These are phyloP conservation scores for Lophiotrema nucula DNA, from an alignment of 495 filamentous ascomycete species.

Conservation along the genomic window DNA sequence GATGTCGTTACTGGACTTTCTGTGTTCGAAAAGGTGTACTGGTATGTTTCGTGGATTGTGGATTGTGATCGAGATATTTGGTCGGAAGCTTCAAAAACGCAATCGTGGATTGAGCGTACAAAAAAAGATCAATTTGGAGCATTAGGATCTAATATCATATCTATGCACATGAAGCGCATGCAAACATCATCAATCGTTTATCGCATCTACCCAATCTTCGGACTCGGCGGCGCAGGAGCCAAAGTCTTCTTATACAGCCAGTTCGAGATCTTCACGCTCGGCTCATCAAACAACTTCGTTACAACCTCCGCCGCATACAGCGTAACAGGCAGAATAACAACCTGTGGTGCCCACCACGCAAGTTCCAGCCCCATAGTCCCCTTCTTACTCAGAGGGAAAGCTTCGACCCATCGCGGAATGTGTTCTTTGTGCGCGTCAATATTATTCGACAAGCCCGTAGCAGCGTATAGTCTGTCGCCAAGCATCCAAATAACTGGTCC, in stretches of 20 bases:
- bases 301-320: constrained; percentile 57
- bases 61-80: too few species aligned
- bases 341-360: constrained; percentile 52
- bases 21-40: too few species aligned
- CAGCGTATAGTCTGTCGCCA: constrained; percentile 53
- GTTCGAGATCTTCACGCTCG: constrained; percentile 51
- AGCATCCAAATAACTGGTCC: constrained; percentile 50
- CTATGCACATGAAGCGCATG: too few species aligned
- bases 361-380: constrained; percentile 57
- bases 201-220: too few species aligned
- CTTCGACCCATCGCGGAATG: constrained; percentile 48
- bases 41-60: too few species aligned
- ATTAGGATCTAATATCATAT: too few species aligned
- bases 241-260: constrained; percentile 52
- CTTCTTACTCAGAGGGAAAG: constrained; percentile 47
- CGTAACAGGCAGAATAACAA: constrained; percentile 57
- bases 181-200: too few species aligned
- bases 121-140: too few species aligned
- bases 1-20: too few species aligned
- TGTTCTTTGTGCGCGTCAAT: constrained; percentile 38
- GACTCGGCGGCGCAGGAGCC: too few species aligned
- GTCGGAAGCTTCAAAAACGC: too few species aligned
- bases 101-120: too few species aligned
- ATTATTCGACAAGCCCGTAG: constrained; percentile 47
- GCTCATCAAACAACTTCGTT: constrained; percentile 57